Evolutionary conservation across 2,329 filamentous ascomycete genomes (phyloP), one percentile per base, ranked within the genome.

Genomic region (Lecanicillium sp.): DNA sequence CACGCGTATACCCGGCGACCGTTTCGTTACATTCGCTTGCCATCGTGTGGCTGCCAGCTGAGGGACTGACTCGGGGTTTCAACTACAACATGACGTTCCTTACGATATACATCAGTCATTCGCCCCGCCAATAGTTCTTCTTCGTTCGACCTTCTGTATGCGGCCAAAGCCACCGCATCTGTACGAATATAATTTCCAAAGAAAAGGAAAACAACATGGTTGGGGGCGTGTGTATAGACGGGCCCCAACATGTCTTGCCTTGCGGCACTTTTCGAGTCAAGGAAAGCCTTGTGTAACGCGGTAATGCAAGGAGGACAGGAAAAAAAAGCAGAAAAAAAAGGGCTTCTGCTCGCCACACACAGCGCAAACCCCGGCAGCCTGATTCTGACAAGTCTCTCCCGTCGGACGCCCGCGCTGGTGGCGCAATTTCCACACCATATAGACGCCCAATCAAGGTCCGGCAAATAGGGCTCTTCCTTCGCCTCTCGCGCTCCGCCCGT

Each of bases 361-460:
- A 8, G 5, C 39, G 44, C 35, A 27, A 46, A 46, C 44, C 44
- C 44, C 35, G 44, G 44, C 44, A 39, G 44, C 44, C 44, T 46
- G 44, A 46, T 45, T 41, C 30, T 24, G 17, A 45, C 33, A 21
- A 15, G 12, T 11, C 17, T 45, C 23, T 37, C 17, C 21, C 8
- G 3, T 29, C 5, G 26, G 3, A 11, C 20, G 15, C 20, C 12
- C n/a, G 32, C 14, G 23, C 24, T 17, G 20, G 40, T 11, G 10
- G 26, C 24, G 15, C 24, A 39, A 39, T 45, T 37, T 45, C 42
- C 42, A 45, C 42, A 45, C 43, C 8, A 14, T 10, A 10, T 42
- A 42, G 39, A 23, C 27, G 41, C 29, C 20, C 29, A 33, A 33
- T 43, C 41, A 39, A 45, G 27, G 43, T 23, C 33, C 43, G 14